Evolutionary conservation across 1,284 basidiomycete genomes (phyloP).

Genomic region (Ustilago bromivora): DNA sequence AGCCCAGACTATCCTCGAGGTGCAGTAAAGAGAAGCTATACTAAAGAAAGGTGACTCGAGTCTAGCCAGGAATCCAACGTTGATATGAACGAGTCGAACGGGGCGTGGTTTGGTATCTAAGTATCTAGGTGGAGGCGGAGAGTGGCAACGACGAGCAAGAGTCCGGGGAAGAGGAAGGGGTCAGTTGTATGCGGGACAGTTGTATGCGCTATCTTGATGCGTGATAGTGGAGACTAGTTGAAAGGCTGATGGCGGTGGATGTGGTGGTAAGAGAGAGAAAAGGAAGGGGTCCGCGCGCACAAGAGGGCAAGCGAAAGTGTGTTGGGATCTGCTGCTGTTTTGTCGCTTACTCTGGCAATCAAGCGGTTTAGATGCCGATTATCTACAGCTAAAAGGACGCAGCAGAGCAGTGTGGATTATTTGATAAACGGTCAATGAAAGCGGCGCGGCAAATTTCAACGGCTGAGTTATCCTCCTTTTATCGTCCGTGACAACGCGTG

Average conservation of each 20-base stretch:
- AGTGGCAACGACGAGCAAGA: not conserved
- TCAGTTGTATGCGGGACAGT: not conserved
- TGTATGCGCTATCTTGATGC: slow-evolving; percentile 1
- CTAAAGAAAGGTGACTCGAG: not conserved
- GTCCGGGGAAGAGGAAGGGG: not conserved
- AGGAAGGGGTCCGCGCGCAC: slow-evolving; percentile 1
- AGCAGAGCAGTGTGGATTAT: slow-evolving; percentile 4
- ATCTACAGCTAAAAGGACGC: not conserved
- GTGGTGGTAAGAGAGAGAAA: slow-evolving; percentile 2
- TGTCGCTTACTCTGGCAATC: too few species aligned
- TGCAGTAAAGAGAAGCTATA: not conserved
- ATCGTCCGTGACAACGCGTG: too few species aligned
- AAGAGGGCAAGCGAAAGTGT: not conserved
- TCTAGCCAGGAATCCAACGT: slow-evolving; percentile 2
- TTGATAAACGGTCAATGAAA: not conserved
- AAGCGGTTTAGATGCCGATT: slow-evolving; percentile 7
- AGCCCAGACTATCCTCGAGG: not conserved
- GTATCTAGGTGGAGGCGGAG: not conserved
- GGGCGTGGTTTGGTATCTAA: not conserved
- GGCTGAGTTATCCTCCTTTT: too few species aligned
- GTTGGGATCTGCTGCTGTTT: not conserved
- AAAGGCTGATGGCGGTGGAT: slow-evolving; percentile 1
- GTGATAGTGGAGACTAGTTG: not conserved
- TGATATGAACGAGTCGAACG: slow-evolving; percentile 1
- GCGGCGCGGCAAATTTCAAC: not conserved